phyloP scores from a whole-genome alignment of 176 grass and related monocot genomes.

The Saccharum spontaneum region DNA sequence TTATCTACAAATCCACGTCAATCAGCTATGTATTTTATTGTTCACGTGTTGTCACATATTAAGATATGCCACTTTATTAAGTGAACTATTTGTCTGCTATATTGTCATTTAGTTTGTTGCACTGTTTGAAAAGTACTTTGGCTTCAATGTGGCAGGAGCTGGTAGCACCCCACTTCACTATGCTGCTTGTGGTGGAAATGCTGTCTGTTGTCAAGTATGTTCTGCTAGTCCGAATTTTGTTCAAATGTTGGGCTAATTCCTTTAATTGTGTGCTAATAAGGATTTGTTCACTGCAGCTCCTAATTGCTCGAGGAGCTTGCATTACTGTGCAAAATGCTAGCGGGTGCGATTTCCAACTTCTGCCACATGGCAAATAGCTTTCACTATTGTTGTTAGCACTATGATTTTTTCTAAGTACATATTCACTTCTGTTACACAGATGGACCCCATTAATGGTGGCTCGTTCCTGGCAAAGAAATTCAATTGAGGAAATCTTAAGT shows the following conservation, averaged over 20 bases:
- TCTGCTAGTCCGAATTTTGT: constrained; percentile 11
- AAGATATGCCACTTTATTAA: constrained; percentile 5
- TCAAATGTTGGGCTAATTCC: constrained; percentile 23
- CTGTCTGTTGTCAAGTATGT: constrained; percentile 90
- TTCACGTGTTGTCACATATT: constrained; percentile 11
- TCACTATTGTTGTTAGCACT: not conserved
- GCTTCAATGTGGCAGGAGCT: constrained; percentile 58
- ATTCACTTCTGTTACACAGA: constrained; percentile 46
- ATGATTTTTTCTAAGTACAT: constrained; percentile 22
- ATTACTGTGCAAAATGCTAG: constrained; percentile 61
- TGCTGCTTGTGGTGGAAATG: constrained; percentile 94
- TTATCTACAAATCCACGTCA: constrained; percentile 8
- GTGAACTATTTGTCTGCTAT: not conserved
- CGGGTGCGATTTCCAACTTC: constrained; percentile 47
- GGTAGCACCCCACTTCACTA: constrained; percentile 98
- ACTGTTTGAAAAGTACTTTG: not conserved
- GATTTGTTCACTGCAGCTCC: constrained; percentile 56
- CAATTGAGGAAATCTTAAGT: constrained; percentile 67
- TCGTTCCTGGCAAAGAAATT: constrained; percentile 81
- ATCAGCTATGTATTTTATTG: constrained; percentile 3
- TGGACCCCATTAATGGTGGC: constrained; percentile 87
- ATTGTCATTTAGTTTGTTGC: not conserved
- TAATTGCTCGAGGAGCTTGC: constrained; percentile 81
- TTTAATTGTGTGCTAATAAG: constrained; percentile 25
- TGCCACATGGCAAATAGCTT: constrained; percentile 19